A percentile compares a stretch with the other conserved stretches of the same genome.
These are phyloP conservation scores for Nigrospora oryzae DNA, from an alignment of 2,329 filamentous ascomycete genomes.

Conservation along the genomic window DNA sequence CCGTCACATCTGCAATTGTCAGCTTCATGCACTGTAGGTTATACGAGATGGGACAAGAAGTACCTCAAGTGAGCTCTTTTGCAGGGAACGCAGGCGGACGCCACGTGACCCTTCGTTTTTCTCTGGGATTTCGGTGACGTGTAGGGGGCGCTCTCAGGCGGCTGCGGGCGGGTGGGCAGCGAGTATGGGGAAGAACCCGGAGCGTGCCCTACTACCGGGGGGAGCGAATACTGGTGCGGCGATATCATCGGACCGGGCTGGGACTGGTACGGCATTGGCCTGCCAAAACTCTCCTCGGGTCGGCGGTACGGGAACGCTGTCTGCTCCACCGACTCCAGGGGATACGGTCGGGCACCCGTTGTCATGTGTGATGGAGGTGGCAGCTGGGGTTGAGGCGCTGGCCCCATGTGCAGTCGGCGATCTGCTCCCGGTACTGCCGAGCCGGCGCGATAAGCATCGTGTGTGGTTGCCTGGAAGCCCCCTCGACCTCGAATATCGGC, in stretches of 20 bases:
- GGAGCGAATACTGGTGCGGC: slow-evolving; percentile 25
- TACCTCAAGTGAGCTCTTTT: slow-evolving; percentile 73
- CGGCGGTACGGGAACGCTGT: slow-evolving; percentile 29
- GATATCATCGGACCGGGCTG: slow-evolving; percentile 21
- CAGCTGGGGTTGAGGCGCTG: slow-evolving; percentile 14
- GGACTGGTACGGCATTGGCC: slow-evolving; percentile 21
- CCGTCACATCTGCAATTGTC: slow-evolving; percentile 48
- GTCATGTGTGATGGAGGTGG: slow-evolving; percentile 12
- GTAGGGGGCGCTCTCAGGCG: slow-evolving; percentile 36
- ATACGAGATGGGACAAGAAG: slow-evolving; percentile 13
- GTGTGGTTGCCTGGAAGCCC: slow-evolving; percentile 33
- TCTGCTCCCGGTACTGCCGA: slow-evolving; percentile 26
- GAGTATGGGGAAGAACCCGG: slow-evolving; percentile 16
- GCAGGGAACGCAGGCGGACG: slow-evolving; percentile 78
- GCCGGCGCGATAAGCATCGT: slow-evolving; percentile 42
- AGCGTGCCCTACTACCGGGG: slow-evolving; percentile 21
- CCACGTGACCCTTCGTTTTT: slow-evolving; percentile 73
- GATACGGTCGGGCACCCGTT: slow-evolving; percentile 24
- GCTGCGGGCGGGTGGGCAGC: slow-evolving; percentile 22
- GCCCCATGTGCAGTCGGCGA: slow-evolving; percentile 20
- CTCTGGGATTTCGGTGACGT: slow-evolving; percentile 53
- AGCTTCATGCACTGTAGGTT: slow-evolving; percentile 12
- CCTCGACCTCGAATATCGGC: slow-evolving; percentile 45
- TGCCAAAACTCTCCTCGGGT: slow-evolving; percentile 24
- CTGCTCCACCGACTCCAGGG: slow-evolving; percentile 28